Evolutionary conservation across 257 asterid species (phyloP), one percentile per base, ranked within the genome.

Genomic region (Solanum corneliomulleri): DNA sequence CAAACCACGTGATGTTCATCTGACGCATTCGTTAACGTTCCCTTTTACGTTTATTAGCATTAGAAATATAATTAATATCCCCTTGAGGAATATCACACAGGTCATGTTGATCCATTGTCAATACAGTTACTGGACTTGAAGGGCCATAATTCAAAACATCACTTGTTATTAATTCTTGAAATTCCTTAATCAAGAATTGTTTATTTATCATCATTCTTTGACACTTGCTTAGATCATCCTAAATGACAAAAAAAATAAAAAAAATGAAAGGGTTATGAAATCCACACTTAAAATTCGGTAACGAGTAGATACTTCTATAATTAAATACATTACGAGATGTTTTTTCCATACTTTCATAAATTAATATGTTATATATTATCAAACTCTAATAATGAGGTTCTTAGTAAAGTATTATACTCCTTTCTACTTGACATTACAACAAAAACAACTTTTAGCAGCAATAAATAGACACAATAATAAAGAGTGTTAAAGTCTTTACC

Each of bases 41-140:
- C 89, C 90, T 88, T 92, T 94, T 91, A 86, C 96, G 93, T 91
- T 93, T 94, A 45, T 87, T 86, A 6, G 44, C 60, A 2, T 68
- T 76, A 4, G 90, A 70, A 44, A 89, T 75, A 76, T 84, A 35
- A 45, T 82, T 58, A 9, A 33, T 13, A 71, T 81, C 83, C 3
- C 41, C 13, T 16, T 11, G 76, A 45, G 72, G 70, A 74, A 11
- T 85, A 58, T 88, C 89, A n/a, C 56, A 31, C 58, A 74, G 70
- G 66, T 84, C 37, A 64, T 82, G 77, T 45, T 74, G 86, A 18
- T 91, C 90, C 69, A 52, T 87, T 78, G 90, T 86, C 89, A 95
- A 82, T 21, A 96, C 98, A 0, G 94, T 95, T 33, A 93, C 94
- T 18, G 99, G 99, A 85, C 98, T 95, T 62, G 94, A 75, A 85